Percentiles rank a stretch among this genome's conserved stretches.
These are phyloP conservation scores for Beta macrorhiza DNA, from an alignment of 179 eudicot species.

Conservation along the genomic window DNA sequence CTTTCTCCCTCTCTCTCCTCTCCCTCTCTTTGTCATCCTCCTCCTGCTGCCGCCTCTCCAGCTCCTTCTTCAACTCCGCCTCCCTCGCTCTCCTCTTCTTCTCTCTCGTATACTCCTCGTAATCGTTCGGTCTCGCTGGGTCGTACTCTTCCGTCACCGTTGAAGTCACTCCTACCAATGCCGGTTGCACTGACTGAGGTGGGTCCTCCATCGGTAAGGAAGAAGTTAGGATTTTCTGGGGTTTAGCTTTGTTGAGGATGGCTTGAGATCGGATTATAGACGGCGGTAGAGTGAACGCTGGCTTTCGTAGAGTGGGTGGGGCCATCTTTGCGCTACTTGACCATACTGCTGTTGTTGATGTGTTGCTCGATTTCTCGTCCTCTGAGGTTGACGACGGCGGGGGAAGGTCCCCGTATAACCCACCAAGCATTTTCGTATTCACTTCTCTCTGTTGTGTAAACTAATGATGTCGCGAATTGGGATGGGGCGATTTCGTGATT, in stretches of 20 bases:
- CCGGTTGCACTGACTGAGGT: conserved; percentile 40
- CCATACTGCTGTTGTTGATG: conserved; percentile 58
- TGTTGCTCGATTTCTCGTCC: conserved; percentile 39
- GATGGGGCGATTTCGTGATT: too few relatives aligned
- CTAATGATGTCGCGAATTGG: too few relatives aligned
- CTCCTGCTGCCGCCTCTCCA: conserved; percentile 53
- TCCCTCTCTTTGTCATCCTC: conserved; percentile 48
- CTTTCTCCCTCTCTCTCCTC: conserved; percentile 33
- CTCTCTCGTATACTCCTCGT: conserved; percentile 79
- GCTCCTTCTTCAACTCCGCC: conserved; percentile 55
- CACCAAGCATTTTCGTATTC: conserved; percentile 57
- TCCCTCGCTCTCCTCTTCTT: conserved; percentile 56
- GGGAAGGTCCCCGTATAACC: conserved; percentile 92
- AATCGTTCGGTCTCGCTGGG: conserved; percentile 79
- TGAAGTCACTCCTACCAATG: conserved; percentile 65
- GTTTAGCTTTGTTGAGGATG: conserved; percentile 27
- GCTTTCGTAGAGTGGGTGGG: conserved; percentile 86
- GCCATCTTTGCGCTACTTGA: conserved; percentile 83
- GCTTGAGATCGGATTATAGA: conserved; percentile 47
- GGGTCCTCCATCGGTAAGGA: conserved; percentile 3
- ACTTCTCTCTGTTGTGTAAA: too few relatives aligned
- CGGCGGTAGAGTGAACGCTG: conserved; percentile 54
- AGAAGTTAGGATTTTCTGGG: conserved; percentile 17
- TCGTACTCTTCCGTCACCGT: conserved; percentile 79
- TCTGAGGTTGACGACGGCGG: conserved; percentile 74